A percentile compares a stretch with the other conserved stretches of the same genome.
phyloP scores from a whole-genome alignment of 441 rosid species.

The Omphalea diandra region DNA sequence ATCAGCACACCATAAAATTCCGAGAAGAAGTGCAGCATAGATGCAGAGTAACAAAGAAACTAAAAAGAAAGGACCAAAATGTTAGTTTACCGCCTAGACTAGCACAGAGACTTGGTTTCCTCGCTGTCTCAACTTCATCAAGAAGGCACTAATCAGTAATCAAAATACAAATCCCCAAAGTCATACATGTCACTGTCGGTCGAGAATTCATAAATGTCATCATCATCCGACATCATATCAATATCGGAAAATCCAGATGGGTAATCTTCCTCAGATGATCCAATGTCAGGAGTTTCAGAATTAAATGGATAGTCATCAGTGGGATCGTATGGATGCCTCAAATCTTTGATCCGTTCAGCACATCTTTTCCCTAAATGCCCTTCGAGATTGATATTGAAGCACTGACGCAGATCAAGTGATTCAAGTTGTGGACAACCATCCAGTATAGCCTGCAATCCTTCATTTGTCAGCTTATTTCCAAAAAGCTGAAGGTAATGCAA shows the following conservation, averaged over 20 bases:
- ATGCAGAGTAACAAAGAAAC: no score
- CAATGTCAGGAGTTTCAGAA: slow-evolving; percentile 5
- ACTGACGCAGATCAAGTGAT: slow-evolving; percentile 60
- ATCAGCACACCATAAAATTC: background rate
- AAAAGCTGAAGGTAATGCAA: slow-evolving; percentile 53
- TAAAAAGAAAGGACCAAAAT: no score
- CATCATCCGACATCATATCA: slow-evolving; percentile 45
- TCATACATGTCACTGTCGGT: slow-evolving; percentile 32
- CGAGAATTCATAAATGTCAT: slow-evolving; percentile 34
- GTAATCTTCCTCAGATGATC: slow-evolving; percentile 31
- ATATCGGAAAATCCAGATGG: slow-evolving; percentile 38
- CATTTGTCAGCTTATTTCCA: slow-evolving; percentile 51
- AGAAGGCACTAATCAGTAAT: background rate
- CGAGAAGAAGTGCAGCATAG: no score
- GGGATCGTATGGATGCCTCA: slow-evolving; percentile 43
- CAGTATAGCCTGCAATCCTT: slow-evolving; percentile 55
- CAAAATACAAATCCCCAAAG: slow-evolving; percentile 16
- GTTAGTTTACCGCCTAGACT: background rate
- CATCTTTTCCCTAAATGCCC: slow-evolving; percentile 45
- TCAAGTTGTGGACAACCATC: slow-evolving; percentile 55
- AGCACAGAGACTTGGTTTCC: background rate
- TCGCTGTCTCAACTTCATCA: background rate
- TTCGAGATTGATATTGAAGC: slow-evolving; percentile 42
- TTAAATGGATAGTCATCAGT: slow-evolving; percentile 43
- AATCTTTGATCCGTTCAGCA: slow-evolving; percentile 38